Conservation (phyloP, 1,284 basidiomycete genomes). For the Entoloma clypeatum region DNA sequence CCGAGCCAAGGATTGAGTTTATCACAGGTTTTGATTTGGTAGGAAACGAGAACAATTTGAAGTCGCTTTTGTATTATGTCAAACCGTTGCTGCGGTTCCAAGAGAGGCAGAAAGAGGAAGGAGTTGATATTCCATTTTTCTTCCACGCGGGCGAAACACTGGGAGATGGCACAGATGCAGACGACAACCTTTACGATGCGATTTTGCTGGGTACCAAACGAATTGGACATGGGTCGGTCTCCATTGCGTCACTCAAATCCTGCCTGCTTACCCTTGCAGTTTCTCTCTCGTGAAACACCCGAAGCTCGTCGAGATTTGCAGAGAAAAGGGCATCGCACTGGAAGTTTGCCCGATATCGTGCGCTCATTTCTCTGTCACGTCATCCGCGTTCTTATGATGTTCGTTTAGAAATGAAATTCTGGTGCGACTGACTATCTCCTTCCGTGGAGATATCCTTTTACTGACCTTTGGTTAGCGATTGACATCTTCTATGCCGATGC, state of each 20-base stretch:
- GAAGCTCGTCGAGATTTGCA: constrained; percentile 61
- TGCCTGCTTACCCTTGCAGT: constrained; percentile 29
- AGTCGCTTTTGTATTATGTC: constrained; percentile 63
- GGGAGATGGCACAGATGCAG: constrained; percentile 66
- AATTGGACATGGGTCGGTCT: constrained; percentile 69
- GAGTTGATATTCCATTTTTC: constrained; percentile 70
- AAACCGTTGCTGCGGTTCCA: constrained; percentile 60
- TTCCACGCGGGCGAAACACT: constrained; percentile 80
- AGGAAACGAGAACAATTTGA: constrained; percentile 65
- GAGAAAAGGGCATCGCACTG: constrained; percentile 58
- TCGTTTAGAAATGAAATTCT: constrained; percentile 59
- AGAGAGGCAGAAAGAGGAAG: constrained; percentile 50
- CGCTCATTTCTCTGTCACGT: constrained; percentile 3
- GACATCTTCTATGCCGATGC: constrained; percentile 72
- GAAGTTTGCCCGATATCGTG: constrained; percentile 75
- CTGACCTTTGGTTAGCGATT: constrained; percentile 43
- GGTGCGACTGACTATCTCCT: constrained; percentile 31
- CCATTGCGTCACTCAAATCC: constrained; percentile 3
- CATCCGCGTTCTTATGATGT: not conserved
- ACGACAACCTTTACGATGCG: constrained; percentile 76
- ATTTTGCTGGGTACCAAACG: constrained; percentile 73
- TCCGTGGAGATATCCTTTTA: not conserved
- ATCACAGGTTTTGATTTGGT: constrained; percentile 73
- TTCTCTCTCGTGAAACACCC: constrained; percentile 75
- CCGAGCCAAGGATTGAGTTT: too few relatives aligned